Evolutionary conservation across 2,329 filamentous ascomycete species (phyloP).

Genomic region (Lasiodiplodia sp.): DNA sequence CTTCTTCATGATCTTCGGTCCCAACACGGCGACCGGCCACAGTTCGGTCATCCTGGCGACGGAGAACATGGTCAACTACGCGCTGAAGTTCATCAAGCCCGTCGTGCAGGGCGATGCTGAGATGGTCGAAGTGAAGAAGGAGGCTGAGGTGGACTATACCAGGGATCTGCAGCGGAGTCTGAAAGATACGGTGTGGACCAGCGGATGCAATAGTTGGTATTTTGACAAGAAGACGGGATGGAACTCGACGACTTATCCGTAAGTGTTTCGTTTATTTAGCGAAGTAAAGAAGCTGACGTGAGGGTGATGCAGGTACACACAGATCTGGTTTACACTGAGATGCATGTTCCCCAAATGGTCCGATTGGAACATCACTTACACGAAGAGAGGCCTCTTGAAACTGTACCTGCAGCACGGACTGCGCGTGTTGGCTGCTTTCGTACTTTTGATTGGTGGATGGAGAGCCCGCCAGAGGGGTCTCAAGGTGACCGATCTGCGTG

Average conservation of each 20-base stretch:
- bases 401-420: slow-evolving; percentile 30
- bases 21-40: slow-evolving; percentile 70
- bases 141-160: slow-evolving; percentile 57
- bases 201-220: slow-evolving; percentile 60
- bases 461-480: not conserved
- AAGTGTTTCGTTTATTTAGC: slow-evolving; percentile 33
- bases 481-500: not conserved
- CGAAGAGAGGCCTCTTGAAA: slow-evolving; percentile 54
- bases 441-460: slow-evolving; percentile 4
- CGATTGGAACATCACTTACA: slow-evolving; percentile 63
- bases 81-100: slow-evolving; percentile 65
- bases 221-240: slow-evolving; percentile 52
- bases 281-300: slow-evolving; percentile 25
- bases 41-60: slow-evolving; percentile 65
- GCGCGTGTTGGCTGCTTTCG: not conserved
- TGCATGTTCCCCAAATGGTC: slow-evolving; percentile 62
- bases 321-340: slow-evolving; percentile 59
- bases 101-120: slow-evolving; percentile 56
- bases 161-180: slow-evolving; percentile 55
- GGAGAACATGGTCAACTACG: slow-evolving; percentile 69
- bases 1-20: slow-evolving; percentile 69
- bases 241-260: slow-evolving; percentile 54
- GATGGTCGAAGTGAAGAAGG: slow-evolving; percentile 57
- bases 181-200: slow-evolving; percentile 57
- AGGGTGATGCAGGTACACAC: slow-evolving; percentile 51